Percentiles rank a stretch among this genome's conserved stretches.
These are phyloP conservation scores for Iris pallida DNA, from an alignment of 116 monocot genomes.

Conservation along the genomic window DNA sequence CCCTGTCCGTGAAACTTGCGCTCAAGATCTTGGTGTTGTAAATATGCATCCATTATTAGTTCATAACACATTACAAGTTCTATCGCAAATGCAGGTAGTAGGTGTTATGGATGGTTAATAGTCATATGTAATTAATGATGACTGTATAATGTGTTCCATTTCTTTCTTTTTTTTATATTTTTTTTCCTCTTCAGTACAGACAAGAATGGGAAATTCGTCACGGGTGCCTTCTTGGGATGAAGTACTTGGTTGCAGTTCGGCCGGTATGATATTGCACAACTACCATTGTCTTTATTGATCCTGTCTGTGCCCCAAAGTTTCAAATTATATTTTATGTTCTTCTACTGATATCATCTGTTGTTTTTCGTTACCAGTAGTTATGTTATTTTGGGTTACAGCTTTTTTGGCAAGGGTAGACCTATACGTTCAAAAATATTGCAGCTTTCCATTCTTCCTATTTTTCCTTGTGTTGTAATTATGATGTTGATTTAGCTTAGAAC, in stretches of 20 bases:
- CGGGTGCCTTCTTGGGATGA: conserved; percentile 92
- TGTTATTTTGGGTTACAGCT: too few species aligned
- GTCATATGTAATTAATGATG: background rate
- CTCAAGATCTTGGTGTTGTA: conserved; percentile 90
- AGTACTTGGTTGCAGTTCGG: conserved; percentile 90
- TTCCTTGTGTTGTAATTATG: too few species aligned
- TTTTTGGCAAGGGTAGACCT: too few species aligned
- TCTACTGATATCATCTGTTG: too few species aligned
- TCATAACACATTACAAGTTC: conserved; percentile 67
- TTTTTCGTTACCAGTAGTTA: too few species aligned
- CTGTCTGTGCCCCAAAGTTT: too few species aligned
- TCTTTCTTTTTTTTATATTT: conserved; percentile 25
- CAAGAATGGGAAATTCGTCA: conserved; percentile 99
- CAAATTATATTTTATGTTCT: too few species aligned
- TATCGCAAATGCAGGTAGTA: conserved; percentile 92
- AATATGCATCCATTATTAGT: conserved; percentile 91
- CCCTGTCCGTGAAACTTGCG: conserved; percentile 96
- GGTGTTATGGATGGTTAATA: background rate
- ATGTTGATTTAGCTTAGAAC: too few species aligned
- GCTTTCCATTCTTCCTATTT: too few species aligned
- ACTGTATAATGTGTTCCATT: conserved; percentile 16
- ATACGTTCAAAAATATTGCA: too few species aligned
- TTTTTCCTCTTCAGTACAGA: conserved; percentile 68
- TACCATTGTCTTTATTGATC: too few species aligned
- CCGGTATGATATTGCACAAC: conserved; percentile 56